Percentiles rank a stretch among this genome's conserved stretches.
These are phyloP conservation scores for Pythium grandisporangium DNA, from an alignment of 352 stramenopile species.

Conservation along the genomic window DNA sequence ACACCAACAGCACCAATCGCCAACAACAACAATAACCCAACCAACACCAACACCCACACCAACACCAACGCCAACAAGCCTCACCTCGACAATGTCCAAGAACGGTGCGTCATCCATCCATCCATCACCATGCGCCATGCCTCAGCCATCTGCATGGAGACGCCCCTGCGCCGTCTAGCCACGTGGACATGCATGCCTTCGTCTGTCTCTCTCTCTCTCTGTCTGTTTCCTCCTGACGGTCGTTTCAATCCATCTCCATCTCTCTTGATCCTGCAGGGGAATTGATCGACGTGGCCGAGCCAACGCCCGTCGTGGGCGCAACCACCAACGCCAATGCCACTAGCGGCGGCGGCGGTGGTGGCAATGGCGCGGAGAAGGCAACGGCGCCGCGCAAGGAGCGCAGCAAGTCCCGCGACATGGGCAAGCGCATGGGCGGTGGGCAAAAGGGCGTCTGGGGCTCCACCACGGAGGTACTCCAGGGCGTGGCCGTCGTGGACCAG, in stretches of 20 bases:
- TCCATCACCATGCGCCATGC: neutral
- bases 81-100: neutral
- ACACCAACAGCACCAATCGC: no score
- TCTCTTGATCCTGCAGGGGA: neutral
- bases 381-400: slow-evolving; percentile 61
- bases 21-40: no score
- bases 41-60: no score
- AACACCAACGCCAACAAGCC: no score
- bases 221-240: neutral
- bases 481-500: slow-evolving; percentile 69
- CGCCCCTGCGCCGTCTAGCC: neutral
- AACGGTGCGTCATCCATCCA: neutral
- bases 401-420: slow-evolving; percentile 78
- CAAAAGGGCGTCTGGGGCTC: slow-evolving; percentile 82
- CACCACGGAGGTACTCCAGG: slow-evolving; percentile 53
- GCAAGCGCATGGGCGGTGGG: slow-evolving; percentile 82
- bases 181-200: no score
- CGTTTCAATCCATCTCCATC: no score
- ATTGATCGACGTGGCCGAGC: slow-evolving; percentile 1
- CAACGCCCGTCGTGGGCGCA: neutral
- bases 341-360: slow-evolving; percentile 5
- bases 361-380: slow-evolving; percentile 35
- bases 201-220: no score
- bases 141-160: neutral
- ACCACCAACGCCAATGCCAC: no score